Evolutionary conservation across 768 basidiomycete species (phyloP).

Genomic region (Lepiota brunneoincarnata): DNA sequence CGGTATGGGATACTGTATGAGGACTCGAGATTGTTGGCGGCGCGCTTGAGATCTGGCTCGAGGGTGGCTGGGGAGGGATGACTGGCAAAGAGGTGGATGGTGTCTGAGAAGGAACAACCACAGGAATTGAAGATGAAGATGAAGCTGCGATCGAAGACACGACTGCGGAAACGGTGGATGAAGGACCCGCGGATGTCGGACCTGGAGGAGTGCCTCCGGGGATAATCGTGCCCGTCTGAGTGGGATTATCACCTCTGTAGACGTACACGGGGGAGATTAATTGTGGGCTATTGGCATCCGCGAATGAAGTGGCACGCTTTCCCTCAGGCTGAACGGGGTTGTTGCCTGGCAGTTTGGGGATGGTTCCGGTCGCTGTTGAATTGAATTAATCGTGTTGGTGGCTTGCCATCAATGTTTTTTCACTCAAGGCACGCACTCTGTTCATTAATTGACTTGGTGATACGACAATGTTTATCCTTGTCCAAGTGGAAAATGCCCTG

Average conservation of each 20-base stretch:
- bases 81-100: background rate
- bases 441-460: slow-evolving; percentile 47
- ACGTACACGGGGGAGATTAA: slow-evolving; percentile 42
- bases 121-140: background rate
- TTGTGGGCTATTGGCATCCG: slow-evolving; percentile 34
- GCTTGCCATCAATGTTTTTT: background rate
- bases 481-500: slow-evolving; percentile 43
- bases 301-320: slow-evolving; percentile 27
- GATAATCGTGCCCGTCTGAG: slow-evolving; percentile 31
- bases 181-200: slow-evolving; percentile 8
- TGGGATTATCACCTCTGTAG: slow-evolving; percentile 40
- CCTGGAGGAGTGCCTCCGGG: slow-evolving; percentile 6
- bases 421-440: slow-evolving; percentile 30
- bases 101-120: background rate
- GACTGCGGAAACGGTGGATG: background rate
- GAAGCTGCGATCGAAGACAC: background rate
- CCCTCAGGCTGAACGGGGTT: slow-evolving; percentile 46
- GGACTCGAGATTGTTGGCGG: slow-evolving; percentile 1
- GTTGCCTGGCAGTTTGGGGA: slow-evolving; percentile 49
- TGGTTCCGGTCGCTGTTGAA: slow-evolving; percentile 40
- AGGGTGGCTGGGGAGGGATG: background rate
- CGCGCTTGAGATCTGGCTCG: background rate
- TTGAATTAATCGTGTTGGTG: background rate
- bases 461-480: slow-evolving; percentile 37
- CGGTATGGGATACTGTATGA: slow-evolving; percentile 7